Base-by-base conservation (phyloP, 345 rosid species). In the Mercurialis annua region DNA sequence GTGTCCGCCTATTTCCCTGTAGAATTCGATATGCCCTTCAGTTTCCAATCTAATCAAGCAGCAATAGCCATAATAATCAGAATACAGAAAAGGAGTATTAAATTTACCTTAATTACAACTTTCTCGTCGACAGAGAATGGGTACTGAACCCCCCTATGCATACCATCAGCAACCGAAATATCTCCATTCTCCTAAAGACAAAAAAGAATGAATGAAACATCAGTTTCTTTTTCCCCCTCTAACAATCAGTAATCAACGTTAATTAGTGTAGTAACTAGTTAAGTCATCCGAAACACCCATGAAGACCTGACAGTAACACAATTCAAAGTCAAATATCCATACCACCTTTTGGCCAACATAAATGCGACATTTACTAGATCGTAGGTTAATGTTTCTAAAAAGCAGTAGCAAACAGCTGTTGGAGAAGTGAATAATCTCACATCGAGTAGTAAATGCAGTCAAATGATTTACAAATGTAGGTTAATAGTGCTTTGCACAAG, bases 1-100 rank as follows among this genome's bases (percentile, higher is more conserved):
- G 97, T 9, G 99, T 94, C 77, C 99, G 84, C 74, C 90, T 75
- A 75, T 94, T 94, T 66, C 97, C 99, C 99, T 94, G 83, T 36
- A 77, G 24, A 76, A 47, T 74, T 46, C 73, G 68, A 66, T 70
- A 65, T 54, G 46, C 43, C 43, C 21, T 65, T 64, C 63, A 70
- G 59, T 51, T 71, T 15, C 49, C 51, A 27, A 46, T 57, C 51
- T 49, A 65, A 61, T 33, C 44, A 66, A 36, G 36, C 10, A 63
- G 63, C 42, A 61, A 49, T 31, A 42, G 53, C 29, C 23, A 12
- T 12, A 26, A 33, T 42, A 27, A 65, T 60, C 27, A 66, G 16
- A 50, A 52, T 53, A 33, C 16, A 30, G 42, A 14, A 11, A 55
- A 20, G 34, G n/a, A 34, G 17, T 2, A 20, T 50, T 48, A 43